Evolutionary conservation across 176 grass and related monocot genomes (phyloP).

Genomic region (Aegilops tauschii): DNA sequence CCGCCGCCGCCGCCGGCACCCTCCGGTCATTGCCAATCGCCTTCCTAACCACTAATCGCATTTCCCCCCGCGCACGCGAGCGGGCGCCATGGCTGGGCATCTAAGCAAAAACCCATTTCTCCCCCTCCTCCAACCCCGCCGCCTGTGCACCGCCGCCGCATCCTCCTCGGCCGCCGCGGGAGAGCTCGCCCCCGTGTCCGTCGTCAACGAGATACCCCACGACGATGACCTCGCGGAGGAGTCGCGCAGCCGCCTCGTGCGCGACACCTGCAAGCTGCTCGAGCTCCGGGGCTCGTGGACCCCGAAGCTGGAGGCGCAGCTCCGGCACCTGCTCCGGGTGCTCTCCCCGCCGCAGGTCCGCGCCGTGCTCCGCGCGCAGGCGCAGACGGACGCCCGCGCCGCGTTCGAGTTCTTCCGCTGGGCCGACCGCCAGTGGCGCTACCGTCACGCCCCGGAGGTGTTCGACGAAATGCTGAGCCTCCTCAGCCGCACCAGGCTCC

Average conservation of each 20-base stretch:
- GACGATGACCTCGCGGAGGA: conserved; percentile 42
- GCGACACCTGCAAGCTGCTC: conserved; percentile 61
- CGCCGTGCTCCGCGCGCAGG: conserved; percentile 62
- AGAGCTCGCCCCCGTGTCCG: not conserved
- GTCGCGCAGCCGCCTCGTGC: conserved; percentile 61
- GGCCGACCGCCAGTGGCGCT: conserved; percentile 83
- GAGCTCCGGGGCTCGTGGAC: conserved; percentile 65
- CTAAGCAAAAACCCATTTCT: not conserved
- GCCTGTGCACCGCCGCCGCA: conserved; percentile 13
- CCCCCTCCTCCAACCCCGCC: conserved; percentile 1
- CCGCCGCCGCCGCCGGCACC: not conserved
- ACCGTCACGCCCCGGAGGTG: conserved; percentile 80
- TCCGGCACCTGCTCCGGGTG: conserved; percentile 61
- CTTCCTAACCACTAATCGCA: not conserved
- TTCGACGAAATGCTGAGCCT: conserved; percentile 77
- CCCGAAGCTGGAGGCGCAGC: conserved; percentile 67
- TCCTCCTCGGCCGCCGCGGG: not conserved
- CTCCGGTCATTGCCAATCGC: not conserved
- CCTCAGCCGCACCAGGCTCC: conserved; percentile 79
- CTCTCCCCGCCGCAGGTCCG: conserved; percentile 61
- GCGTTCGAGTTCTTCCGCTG: conserved; percentile 83
- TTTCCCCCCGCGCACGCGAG: not conserved
- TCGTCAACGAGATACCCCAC: not conserved
- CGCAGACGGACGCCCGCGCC: conserved; percentile 51
- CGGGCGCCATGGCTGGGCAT: conserved; percentile 19